Evolutionary conservation across 2,329 filamentous ascomycete species (phyloP), one percentile per base, ranked within the genome.

Genomic region (Pseudopyricularia javanii): DNA sequence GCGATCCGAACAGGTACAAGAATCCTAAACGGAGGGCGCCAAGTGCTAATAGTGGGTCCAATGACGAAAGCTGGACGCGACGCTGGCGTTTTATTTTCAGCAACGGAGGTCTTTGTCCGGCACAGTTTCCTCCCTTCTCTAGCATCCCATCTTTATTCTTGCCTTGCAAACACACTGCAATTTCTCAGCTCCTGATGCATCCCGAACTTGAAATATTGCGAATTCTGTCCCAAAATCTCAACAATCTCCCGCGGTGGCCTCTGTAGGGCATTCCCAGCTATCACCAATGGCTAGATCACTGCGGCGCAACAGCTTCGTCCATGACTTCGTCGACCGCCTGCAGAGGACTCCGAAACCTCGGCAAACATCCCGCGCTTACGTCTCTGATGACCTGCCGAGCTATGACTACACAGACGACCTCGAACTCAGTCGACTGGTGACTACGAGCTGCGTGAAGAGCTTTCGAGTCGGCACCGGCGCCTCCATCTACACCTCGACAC

Each of bases 391-490:
- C 56, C 70, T 79, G 35, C 78, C 78, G 15, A 68, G 70, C 37
- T 75, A 78, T 61, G 68, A 74, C 57, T 62, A 69, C 49, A 57
- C 62, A 47, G 64, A 75, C 45, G 66, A 72, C 45, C 30, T 47
- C 47, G 58, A 61, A 9, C 56, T 55, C 3, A 54, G 56, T 12
- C 48, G 56, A 14, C 69, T 83, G 52, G 66, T 79, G 53, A 74
- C 73, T 5, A 70, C 67, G 17, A 78, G 76, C 54, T 61, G 58
- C 1, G 74, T 73, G 0, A 66, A 64, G 17, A 68, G 69, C 5
- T 76, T 84, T 56, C 70, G 70, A 26, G 64, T 82, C 15, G 81
- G 80, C 53, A 83, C 78, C 0, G 80, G 82, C 6, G 69, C 74
- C 17, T 75, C 74, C 4, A 73, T 84, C 30, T 82, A 75, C 59